Evolutionary conservation across 1,284 basidiomycete genomes (phyloP), one percentile per base, ranked within the genome.

Genomic region (Ustilago bromivora): DNA sequence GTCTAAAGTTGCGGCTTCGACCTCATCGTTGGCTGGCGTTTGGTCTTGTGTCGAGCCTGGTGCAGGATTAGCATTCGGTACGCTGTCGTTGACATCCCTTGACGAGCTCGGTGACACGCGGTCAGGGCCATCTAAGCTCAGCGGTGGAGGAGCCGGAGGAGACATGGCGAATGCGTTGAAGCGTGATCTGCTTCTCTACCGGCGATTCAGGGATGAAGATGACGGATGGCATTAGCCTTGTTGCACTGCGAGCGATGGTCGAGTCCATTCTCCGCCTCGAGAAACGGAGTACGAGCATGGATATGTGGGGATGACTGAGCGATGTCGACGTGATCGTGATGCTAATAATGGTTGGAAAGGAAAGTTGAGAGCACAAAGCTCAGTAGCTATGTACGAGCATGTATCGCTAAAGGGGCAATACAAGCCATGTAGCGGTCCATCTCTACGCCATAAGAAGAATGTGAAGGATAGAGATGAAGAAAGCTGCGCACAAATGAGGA

Each of bases 91-190:
- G 15, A 49, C 8, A 5, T 63, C 31, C 4, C 32, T 15, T 19
- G 64, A 31, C 19, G 58, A 23, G 43, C 28, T 47, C 2, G 49
- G 49, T 8, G 55, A 35, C 34, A 28, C 19, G 47, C 36, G 58
- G 28, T 49, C 36, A 10, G 32, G 2, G 28, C 40, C 57, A 23
- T 65, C 58, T 8, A 60, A 28, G 55, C 57, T 38, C 32, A 43
- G 15, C 2, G 61, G 57, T 46, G 47, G 57, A 53, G 62, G 67
- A 46, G 61, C 43, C 38, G 57, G 55, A 23, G 38, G 47, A 12
- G 61, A 57, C 67, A 71, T 71, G 51, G 41, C 28, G 47, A n/a
- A 38, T 15, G 2, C 13, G 40, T 19, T 32, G 38, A 13, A 28
- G 23, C 1, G 40, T 31, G 10, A 8, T 12, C 36, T 17, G 56